Evolutionary conservation across 2,329 filamentous ascomycete genomes (phyloP), one percentile per base, ranked within the genome.

Genomic region (Fusarium palustre): DNA sequence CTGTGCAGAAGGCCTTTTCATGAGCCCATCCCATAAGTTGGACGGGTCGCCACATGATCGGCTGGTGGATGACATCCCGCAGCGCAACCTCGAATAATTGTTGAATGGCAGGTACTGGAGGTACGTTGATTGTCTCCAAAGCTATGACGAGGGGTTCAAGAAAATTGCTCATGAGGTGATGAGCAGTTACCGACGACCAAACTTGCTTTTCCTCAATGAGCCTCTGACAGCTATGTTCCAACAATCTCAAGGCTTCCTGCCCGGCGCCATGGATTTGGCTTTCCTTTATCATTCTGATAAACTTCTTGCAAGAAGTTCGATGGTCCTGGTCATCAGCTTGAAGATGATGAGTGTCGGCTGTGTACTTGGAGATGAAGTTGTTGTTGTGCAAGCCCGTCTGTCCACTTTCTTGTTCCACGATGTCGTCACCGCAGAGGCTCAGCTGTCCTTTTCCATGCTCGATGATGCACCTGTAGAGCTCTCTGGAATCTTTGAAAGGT

Each of bases 11-110:
- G 9, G 13, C 7, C 11, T 25, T 36, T 31, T 55, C 33, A 45
- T 66, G 43, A 55, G 61, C 49, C 50, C 50, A 69, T 2, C 54
- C 54, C 16, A 1, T 16, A 3, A 66, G 50, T 12, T 54, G 15
- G 7, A 11, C 33, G 22, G 56, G 62, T 7, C 7, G 52, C n/a
- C 39, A 12, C 34, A 33, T 38, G 15, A 69, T 50, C 3, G 50
- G 13, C 4, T 20, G 10, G 36, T 59, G 67, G 36, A 36, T 7
- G 8, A 55, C 18, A 25, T 31, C 34, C 30, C 41, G 36, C 7
- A 59, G 15, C 9, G 22, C 39, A n/a, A 31, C 18, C 28, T 57
- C 52, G 11, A 53, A 25, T 18, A 70, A 59, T 4, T 12, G 47
- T 22, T 42, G 42, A 2, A 59, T 38, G 25, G 47, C 20, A 36